phyloP scores from a whole-genome alignment of 1,284 basidiomycete species.

The Apiotrichum gracile region DNA sequence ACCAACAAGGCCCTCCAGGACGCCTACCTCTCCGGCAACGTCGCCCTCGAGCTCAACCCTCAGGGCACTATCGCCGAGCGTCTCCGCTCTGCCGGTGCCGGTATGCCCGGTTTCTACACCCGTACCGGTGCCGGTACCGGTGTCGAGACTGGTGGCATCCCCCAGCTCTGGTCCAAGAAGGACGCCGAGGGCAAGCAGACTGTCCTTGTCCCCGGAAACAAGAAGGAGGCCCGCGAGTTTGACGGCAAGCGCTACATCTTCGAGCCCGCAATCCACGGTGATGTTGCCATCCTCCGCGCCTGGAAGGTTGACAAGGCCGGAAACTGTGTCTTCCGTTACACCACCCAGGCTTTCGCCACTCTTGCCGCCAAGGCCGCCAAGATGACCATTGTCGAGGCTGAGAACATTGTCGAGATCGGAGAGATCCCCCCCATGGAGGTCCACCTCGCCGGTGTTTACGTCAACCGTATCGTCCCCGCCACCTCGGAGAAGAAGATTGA shows the following conservation, averaged over 20 bases:
- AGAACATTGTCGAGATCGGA: conserved; percentile 84
- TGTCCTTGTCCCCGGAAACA: conserved; percentile 62
- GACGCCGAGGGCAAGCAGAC: conserved; percentile 36
- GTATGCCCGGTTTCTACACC: conserved; percentile 94
- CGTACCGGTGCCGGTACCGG: conserved; percentile 86
- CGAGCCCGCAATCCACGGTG: conserved; percentile 79
- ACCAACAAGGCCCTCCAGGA: conserved; percentile 50
- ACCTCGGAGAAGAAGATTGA: conserved; percentile 76
- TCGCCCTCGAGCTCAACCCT: conserved; percentile 80
- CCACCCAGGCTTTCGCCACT: conserved; percentile 80
- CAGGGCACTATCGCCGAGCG: conserved; percentile 91
- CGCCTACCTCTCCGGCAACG: conserved; percentile 71
- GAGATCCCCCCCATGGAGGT: conserved; percentile 76
- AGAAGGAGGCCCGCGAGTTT: conserved; percentile 74
- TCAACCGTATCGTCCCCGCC: conserved; percentile 77
- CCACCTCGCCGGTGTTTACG: conserved; percentile 75
- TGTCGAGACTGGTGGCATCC: conserved; percentile 66
- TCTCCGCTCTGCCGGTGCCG: conserved; percentile 83
- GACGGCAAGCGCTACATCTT: conserved; percentile 78
- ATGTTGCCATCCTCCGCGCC: conserved; percentile 82
- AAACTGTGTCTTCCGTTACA: conserved; percentile 79
- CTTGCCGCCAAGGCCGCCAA: conserved; percentile 86
- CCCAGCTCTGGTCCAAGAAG: conserved; percentile 43
- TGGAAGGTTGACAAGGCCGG: conserved; percentile 94
- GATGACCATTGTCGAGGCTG: conserved; percentile 88